Conservation (phyloP, 345 rosid species). For the Acer saccharum region DNA sequence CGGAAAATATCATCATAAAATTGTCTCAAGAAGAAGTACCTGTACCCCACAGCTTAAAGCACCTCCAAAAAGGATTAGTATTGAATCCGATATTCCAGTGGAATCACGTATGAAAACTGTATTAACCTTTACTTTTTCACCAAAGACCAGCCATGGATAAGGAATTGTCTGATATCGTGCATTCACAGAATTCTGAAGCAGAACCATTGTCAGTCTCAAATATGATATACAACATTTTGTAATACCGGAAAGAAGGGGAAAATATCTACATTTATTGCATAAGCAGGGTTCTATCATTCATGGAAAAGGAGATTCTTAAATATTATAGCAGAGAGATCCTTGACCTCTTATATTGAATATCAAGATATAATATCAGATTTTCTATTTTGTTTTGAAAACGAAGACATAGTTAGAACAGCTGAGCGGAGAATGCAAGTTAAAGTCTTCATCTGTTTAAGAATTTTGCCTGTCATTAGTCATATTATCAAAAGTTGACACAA, state of each 20-base stretch:
- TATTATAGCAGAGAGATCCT: not conserved
- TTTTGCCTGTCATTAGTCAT: not conserved
- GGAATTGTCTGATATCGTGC: slow-evolving; percentile 84
- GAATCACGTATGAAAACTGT: slow-evolving; percentile 91
- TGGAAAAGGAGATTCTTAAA: not conserved
- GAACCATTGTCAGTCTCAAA: slow-evolving; percentile 18
- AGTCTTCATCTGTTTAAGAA: not conserved
- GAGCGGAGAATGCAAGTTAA: not conserved
- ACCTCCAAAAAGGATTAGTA: slow-evolving; percentile 88
- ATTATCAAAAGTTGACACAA: not conserved
- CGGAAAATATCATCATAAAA: not conserved
- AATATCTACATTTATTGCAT: not conserved
- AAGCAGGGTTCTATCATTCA: not conserved
- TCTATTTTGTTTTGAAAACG: not conserved
- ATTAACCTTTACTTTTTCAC: slow-evolving; percentile 93
- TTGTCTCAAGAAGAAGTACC: slow-evolving; percentile 40
- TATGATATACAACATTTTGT: not conserved
- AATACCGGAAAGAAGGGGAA: not conserved
- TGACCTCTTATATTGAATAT: not conserved
- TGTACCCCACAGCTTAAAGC: slow-evolving; percentile 64
- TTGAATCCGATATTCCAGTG: slow-evolving; percentile 96
- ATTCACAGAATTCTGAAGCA: slow-evolving; percentile 92
- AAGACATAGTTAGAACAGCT: not conserved
- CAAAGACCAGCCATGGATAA: slow-evolving; percentile 96
- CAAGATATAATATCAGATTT: not conserved